These are phyloP conservation scores for Neopestalotiopsis sp. DNA, from an alignment of 2,329 filamentous ascomycete genomes.

Conservation along the genomic window DNA sequence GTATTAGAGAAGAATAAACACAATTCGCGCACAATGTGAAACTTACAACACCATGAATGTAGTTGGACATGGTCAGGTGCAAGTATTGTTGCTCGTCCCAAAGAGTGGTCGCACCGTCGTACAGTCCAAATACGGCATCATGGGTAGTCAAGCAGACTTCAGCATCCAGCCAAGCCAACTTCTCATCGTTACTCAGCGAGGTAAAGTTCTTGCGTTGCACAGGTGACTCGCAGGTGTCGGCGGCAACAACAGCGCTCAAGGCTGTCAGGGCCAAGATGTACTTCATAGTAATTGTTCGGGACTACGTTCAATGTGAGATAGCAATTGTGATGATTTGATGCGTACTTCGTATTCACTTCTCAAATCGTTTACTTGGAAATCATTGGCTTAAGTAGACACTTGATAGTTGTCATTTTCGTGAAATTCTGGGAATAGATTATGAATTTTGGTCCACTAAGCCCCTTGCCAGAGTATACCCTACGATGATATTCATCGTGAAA, in stretches of 20 bases:
- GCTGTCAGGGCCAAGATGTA: background rate
- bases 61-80: constrained; percentile 12
- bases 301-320: background rate
- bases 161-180: constrained; percentile 5
- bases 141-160: constrained; percentile 11
- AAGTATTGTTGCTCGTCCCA: constrained; percentile 16
- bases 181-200: constrained; percentile 8
- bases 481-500: too few species aligned
- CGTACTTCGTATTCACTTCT: too few species aligned
- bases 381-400: too few species aligned
- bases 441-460: too few species aligned
- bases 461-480: too few species aligned
- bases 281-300: background rate
- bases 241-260: background rate
- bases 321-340: background rate
- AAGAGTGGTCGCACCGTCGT: constrained; percentile 7
- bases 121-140: constrained; percentile 8
- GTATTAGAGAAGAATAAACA: background rate
- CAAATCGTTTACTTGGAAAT: too few species aligned
- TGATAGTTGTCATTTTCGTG: too few species aligned
- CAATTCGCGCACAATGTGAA: accelerated
- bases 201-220: constrained; percentile 13
- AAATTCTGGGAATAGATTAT: too few species aligned
- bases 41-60: constrained; percentile 11
- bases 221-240: constrained; percentile 6